A percentile compares a stretch with the other conserved stretches of the same genome.
Conservation (phyloP, 106 monocot genomes). For the Acorus gramineus region DNA sequence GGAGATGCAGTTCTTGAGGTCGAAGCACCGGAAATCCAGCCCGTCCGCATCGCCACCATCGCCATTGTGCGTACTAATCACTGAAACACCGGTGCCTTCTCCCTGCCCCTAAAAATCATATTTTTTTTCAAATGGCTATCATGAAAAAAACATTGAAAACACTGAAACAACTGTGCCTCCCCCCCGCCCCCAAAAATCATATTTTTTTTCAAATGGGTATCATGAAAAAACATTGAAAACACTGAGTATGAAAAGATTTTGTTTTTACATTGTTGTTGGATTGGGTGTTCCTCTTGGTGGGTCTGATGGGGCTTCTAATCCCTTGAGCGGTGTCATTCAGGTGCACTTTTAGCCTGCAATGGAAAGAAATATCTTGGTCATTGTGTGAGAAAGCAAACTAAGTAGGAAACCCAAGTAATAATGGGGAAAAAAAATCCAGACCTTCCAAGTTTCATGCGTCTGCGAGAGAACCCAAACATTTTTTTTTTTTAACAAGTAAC, state of each 20-base stretch:
- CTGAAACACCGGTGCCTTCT: too few relatives aligned
- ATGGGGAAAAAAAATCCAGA: not conserved
- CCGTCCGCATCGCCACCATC: conserved; percentile 33
- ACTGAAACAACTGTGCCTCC: too few relatives aligned
- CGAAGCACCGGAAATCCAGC: conserved; percentile 23
- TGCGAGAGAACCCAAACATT: conserved; percentile 37
- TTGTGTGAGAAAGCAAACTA: not conserved
- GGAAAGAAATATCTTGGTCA: not conserved
- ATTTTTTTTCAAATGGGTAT: too few relatives aligned
- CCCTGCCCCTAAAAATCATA: too few relatives aligned
- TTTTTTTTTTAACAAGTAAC: conserved; percentile 4
- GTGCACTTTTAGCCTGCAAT: conserved; percentile 62
- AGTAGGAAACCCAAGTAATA: not conserved
- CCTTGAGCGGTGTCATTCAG: conserved; percentile 55
- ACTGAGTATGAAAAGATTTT: too few relatives aligned
- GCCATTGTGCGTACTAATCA: too few relatives aligned
- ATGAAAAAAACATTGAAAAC: too few relatives aligned
- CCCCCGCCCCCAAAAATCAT: too few relatives aligned
- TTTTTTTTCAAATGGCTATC: too few relatives aligned
- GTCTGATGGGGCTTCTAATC: conserved; percentile 41
- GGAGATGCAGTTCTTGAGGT: conserved; percentile 23
- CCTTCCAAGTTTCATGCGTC: conserved; percentile 41
- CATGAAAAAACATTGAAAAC: too few relatives aligned
- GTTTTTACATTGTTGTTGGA: conserved; percentile 33
- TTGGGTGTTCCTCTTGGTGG: conserved; percentile 32